Evolutionary conservation across 371 early-diverging fungal species (phyloP).

Genomic region (Capniomyces stellatus): DNA sequence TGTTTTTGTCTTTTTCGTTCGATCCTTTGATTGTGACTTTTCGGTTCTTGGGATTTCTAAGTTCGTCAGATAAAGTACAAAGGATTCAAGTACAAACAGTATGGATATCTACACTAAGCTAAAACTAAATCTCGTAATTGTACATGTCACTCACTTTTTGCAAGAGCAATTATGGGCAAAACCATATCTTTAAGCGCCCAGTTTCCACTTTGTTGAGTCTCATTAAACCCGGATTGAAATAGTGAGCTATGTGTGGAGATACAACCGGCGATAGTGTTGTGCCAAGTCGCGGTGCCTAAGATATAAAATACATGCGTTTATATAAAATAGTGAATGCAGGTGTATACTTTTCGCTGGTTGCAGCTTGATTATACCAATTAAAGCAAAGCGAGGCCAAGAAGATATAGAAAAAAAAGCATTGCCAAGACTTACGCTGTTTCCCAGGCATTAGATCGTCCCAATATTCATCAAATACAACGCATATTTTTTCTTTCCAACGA

Average conservation of each 20-base stretch:
- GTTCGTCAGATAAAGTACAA: no score
- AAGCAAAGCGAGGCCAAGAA: background rate
- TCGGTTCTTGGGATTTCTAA: no score
- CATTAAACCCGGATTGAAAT: slow-evolving; percentile 59
- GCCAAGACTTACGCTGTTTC: slow-evolving; percentile 17
- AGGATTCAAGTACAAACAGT: no score
- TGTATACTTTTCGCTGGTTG: background rate
- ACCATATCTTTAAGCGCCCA: slow-evolving; percentile 14
- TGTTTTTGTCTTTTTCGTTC: no score
- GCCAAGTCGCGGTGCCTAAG: slow-evolving; percentile 35
- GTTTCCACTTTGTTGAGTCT: slow-evolving; percentile 31
- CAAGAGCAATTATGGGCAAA: slow-evolving; percentile 6
- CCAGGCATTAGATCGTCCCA: slow-evolving; percentile 56
- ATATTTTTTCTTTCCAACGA: slow-evolving; percentile 65
- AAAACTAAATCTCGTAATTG: no score
- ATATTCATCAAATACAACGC: slow-evolving; percentile 50
- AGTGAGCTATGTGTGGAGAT: slow-evolving; percentile 54
- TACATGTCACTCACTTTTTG: no score
- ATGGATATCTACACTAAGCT: no score
- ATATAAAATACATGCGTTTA: background rate
- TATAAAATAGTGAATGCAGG: background rate
- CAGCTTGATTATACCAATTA: background rate
- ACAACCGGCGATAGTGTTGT: slow-evolving; percentile 59
- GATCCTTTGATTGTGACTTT: no score
- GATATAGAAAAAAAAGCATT: background rate